A percentile compares a stretch with the other conserved stretches of the same genome.
phyloP scores from a whole-genome alignment of 257 asterid genomes.

The Linderniella brevidens region DNA sequence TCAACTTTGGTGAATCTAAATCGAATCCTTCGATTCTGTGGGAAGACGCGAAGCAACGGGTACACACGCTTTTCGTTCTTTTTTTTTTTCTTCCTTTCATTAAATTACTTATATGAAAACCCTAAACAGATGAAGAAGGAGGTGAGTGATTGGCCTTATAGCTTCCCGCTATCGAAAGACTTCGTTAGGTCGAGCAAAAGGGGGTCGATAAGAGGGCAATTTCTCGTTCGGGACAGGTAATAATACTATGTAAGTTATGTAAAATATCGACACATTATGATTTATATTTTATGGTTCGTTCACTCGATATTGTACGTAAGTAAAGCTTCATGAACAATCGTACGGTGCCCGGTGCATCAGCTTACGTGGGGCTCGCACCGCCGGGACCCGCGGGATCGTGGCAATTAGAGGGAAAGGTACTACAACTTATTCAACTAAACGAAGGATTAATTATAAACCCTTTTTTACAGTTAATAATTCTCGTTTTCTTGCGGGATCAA shows the following conservation, averaged over 20 bases:
- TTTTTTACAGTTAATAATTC: neutral
- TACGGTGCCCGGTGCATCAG: conserved; percentile 17
- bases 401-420: conserved; percentile 69
- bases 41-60: conserved; percentile 57
- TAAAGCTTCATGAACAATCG: conserved; percentile 22
- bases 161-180: conserved; percentile 34
- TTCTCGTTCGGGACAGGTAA: conserved; percentile 39
- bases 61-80: conserved; percentile 4
- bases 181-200: conserved; percentile 29
- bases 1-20: conserved; percentile 25
- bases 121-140: conserved; percentile 35
- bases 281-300: too few species aligned
- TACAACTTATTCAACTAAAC: neutral
- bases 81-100: neutral
- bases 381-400: conserved; percentile 49
- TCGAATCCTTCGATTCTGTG: conserved; percentile 38
- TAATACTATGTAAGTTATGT: too few species aligned
- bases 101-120: too few species aligned
- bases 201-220: conserved; percentile 32
- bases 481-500: neutral
- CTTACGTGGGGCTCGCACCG: conserved; percentile 53
- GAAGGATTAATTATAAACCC: neutral
- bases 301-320: too few species aligned
- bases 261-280: too few species aligned
- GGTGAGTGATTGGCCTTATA: conserved; percentile 44